A percentile compares a stretch with the other conserved stretches of the same genome.
Evolutionary conservation across 2,329 filamentous ascomycete species (phyloP).

Genomic region (Orbilia oligospora): DNA sequence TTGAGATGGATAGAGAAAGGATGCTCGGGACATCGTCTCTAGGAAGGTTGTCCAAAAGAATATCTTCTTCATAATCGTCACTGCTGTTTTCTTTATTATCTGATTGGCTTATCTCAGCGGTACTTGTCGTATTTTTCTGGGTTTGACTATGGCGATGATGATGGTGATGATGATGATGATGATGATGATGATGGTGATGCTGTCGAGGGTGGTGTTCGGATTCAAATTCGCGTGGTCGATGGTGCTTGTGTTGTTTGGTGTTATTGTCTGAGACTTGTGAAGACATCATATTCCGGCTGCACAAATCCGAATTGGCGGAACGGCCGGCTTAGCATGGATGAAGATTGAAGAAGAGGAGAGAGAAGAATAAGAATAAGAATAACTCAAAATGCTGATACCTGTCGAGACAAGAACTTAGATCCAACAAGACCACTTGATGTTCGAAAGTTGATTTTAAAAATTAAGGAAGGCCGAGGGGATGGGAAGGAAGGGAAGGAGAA

Average conservation of each 20-base stretch:
- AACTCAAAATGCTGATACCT: background rate
- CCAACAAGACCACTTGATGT: background rate
- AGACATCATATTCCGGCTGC: constrained; percentile 31
- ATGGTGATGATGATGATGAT: no score
- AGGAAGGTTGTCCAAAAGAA: constrained; percentile 37
- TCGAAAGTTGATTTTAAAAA: background rate
- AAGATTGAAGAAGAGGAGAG: no score
- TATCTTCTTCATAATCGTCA: constrained; percentile 46
- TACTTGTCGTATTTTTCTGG: constrained; percentile 9
- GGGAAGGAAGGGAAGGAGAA: no score
- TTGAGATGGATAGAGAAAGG: constrained; percentile 63
- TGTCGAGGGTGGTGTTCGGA: constrained; percentile 12
- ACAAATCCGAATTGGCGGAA: constrained; percentile 18
- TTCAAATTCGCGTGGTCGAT: background rate
- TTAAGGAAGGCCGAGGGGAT: background rate
- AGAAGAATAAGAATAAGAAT: no score
- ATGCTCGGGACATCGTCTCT: constrained; percentile 62
- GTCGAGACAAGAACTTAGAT: background rate
- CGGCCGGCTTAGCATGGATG: constrained; percentile 8
- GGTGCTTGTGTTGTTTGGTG: constrained; percentile 24
- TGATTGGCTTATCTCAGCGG: background rate
- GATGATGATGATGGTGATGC: constrained; percentile 32
- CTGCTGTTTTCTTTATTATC: constrained; percentile 25
- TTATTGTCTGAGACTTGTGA: constrained; percentile 20
- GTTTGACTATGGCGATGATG: constrained; percentile 31